Percentiles rank a stretch among this genome's conserved stretches.
phyloP scores from a whole-genome alignment of 2,329 filamentous ascomycete genomes.

The Trichoderma citrinoviride region DNA sequence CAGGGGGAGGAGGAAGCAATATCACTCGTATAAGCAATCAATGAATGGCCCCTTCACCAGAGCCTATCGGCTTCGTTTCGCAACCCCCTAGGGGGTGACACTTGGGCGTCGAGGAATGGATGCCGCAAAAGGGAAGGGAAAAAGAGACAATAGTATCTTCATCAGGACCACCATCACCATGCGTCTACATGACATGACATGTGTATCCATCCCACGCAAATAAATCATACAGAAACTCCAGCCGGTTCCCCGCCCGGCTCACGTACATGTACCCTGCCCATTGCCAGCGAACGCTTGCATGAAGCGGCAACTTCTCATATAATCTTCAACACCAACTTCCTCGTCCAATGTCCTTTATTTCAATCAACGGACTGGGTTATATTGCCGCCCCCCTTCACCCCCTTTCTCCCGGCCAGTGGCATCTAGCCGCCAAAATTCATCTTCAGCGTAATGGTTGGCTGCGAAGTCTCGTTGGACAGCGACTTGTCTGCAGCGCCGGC shows the following conservation, averaged over 20 bases:
- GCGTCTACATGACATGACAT: conserved; percentile 16
- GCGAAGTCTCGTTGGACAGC: conserved; percentile 46
- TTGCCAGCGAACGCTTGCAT: conserved; percentile 14
- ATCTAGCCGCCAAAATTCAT: conserved; percentile 73
- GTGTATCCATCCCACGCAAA: background rate
- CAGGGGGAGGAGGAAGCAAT: background rate
- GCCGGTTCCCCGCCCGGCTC: background rate
- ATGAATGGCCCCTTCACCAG: background rate
- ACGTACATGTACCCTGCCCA: background rate
- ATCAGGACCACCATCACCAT: conserved; percentile 2
- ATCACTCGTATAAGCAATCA: background rate
- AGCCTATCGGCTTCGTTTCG: conserved; percentile 8
- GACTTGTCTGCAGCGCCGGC: conserved; percentile 41
- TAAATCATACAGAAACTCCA: conserved; percentile 17
- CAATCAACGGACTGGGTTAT: background rate
- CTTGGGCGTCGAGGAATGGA: conserved; percentile 12
- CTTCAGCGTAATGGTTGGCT: conserved; percentile 87
- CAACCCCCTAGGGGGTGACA: background rate
- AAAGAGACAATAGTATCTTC: background rate
- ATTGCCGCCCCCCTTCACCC: background rate
- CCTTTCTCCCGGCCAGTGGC: background rate
- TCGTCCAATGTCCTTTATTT: background rate
- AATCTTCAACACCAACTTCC: background rate
- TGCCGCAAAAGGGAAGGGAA: background rate
- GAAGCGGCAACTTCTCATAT: background rate